A percentile compares a stretch with the other conserved stretches of the same genome.
Evolutionary conservation across 495 filamentous ascomycete genomes (phyloP).

Genomic region (Neurospora pannonica): DNA sequence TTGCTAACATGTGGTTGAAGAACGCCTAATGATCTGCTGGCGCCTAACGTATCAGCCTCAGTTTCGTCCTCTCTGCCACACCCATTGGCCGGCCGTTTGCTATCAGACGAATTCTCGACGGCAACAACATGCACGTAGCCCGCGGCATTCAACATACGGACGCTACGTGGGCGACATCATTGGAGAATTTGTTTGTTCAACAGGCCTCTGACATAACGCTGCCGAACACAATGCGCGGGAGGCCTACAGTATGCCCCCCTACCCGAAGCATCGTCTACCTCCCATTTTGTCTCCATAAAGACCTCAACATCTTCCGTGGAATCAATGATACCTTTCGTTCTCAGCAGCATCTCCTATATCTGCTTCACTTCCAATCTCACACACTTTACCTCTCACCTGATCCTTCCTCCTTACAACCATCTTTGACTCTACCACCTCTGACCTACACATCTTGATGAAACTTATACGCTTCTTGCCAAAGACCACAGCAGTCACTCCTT

Average conservation of each 20-base stretch:
- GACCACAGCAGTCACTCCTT: neutral
- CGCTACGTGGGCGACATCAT: neutral
- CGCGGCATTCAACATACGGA: neutral
- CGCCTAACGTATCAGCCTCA: neutral
- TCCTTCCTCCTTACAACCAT: neutral
- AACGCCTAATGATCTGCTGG: neutral
- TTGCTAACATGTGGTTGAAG: neutral
- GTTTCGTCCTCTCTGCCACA: neutral
- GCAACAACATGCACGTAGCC: neutral
- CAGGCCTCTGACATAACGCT: neutral
- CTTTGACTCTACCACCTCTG: neutral
- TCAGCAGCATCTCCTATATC: neutral
- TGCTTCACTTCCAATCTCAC: rapidly evolving
- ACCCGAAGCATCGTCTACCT: rapidly evolving
- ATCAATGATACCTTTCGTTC: neutral
- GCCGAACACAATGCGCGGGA: neutral
- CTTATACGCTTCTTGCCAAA: neutral
- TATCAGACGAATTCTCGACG: neutral
- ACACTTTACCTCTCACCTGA: neutral
- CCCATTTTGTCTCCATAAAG: neutral
- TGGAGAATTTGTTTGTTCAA: neutral
- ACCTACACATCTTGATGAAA: neutral
- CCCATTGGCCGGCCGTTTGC: neutral
- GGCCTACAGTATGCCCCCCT: neutral
- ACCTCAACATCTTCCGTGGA: rapidly evolving